Evolutionary conservation across 345 rosid species (phyloP).

Genomic region (Leavenworthia alabamica): DNA sequence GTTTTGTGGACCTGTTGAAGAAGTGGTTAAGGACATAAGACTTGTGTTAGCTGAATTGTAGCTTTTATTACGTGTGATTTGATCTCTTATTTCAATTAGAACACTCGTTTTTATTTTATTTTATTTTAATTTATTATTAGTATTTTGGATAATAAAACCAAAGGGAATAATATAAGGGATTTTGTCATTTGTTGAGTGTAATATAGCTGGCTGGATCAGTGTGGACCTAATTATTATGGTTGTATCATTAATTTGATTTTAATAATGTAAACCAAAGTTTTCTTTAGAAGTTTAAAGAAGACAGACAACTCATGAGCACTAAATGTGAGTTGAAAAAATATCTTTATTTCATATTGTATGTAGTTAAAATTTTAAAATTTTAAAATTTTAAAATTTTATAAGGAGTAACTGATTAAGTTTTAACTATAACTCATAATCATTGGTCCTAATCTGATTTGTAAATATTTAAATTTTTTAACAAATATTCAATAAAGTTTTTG

Average conservation of each 20-base stretch:
- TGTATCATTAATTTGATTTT: conserved; percentile 6
- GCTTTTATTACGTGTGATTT: neutral
- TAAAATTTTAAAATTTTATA: no score
- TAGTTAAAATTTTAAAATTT: no score
- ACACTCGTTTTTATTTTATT: neutral
- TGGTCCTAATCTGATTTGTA: no score
- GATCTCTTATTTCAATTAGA: neutral
- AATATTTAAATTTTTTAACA: no score
- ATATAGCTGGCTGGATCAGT: conserved; percentile 1
- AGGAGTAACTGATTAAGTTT: no score
- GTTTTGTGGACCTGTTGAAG: conserved; percentile 21
- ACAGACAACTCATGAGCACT: no score
- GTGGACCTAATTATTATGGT: neutral
- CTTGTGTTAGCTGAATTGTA: conserved; percentile 20
- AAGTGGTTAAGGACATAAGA: conserved; percentile 29
- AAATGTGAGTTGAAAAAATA: no score
- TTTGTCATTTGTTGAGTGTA: conserved; percentile 7
- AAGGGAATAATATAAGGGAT: neutral
- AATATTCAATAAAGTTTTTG: no score
- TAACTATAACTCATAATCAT: no score
- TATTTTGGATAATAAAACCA: conserved; percentile 5
- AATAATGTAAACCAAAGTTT: neutral
- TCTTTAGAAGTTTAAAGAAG: no score
- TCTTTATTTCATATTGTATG: no score
- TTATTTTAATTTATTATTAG: neutral